These are phyloP conservation scores for Lycium ferocissimum DNA, from an alignment of 257 asterid genomes.

Conservation along the genomic window DNA sequence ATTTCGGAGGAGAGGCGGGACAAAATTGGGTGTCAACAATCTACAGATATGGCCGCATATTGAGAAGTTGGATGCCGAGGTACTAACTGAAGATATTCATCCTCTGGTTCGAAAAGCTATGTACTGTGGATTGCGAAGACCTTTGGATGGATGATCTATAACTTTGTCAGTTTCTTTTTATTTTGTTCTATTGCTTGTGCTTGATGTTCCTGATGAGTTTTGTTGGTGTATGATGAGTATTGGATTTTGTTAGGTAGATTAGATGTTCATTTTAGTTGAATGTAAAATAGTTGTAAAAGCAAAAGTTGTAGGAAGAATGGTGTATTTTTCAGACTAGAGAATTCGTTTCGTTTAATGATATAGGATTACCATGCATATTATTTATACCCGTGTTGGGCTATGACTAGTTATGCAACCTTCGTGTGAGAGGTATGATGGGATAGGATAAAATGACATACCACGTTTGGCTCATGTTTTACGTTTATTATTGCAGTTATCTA, in stretches of 20 bases:
- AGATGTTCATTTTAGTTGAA: constrained; percentile 14
- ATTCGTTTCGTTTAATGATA: neutral
- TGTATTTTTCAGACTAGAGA: neutral
- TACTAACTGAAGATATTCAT: constrained; percentile 72
- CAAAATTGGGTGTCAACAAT: neutral
- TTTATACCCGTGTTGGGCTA: neutral
- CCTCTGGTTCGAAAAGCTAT: constrained; percentile 77
- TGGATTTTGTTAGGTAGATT: constrained; percentile 5
- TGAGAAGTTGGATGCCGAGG: constrained; percentile 83
- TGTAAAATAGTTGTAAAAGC: constrained; percentile 11
- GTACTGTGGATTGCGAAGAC: constrained; percentile 77
- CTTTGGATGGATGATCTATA: constrained; percentile 43
- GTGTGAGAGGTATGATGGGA: no score
- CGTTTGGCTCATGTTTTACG: no score
- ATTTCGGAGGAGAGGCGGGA: no score
- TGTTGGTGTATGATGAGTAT: neutral
- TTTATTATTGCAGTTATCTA: no score
- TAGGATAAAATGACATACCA: no score
- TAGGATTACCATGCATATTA: neutral
- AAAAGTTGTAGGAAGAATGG: neutral
- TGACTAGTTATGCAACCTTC: no score
- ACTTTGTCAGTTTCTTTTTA: neutral
- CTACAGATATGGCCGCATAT: constrained; percentile 82
- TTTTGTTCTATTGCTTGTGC: constrained; percentile 12
- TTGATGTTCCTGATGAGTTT: neutral